Base-by-base conservation (phyloP, 2,329 filamentous ascomycete species). In the Lachnellula willkommii region DNA sequence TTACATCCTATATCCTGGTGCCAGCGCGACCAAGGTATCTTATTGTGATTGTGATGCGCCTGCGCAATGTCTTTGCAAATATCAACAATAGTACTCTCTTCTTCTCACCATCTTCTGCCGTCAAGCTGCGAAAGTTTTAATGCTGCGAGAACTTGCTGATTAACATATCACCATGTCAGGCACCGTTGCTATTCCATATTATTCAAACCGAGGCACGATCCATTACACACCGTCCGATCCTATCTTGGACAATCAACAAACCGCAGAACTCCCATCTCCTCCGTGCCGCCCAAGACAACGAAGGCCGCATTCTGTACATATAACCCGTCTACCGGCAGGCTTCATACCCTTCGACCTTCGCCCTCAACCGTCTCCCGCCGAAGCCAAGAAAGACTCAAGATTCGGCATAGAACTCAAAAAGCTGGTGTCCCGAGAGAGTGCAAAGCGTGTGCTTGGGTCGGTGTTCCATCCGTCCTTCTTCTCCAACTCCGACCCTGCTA, bases 231-330 rank as follows among this genome's bases (percentile, higher is more conserved):
- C 66, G 22, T 37, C 55, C 22, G 56, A 56, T 47, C 50, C 53
- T 22, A 47, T 48, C 32, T 48, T 57, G 20, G 57, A 60, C 20
- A 55, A 60, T 11, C 35, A 54, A 37, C 58, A 60, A 36, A 45
- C 55, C 28, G 42, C 57, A 26, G 57, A 57, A n/a, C 62, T 72
- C 61, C 74, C 68, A 56, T 69, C 62, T 48, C 73, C 70, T 54
- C 71, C 75, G 61, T 81, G 79, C 66, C 75, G 76, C 64, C 74
- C 74, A 55, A 76, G 79, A 62, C 75, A 70, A 56, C 75, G 78
- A 61, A 73, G 79, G 65, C 79, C 78, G 45, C 79, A 81, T 63
- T 79, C 78, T 43, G 82, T 83, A 58, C 77, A 79, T 66, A 81
- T 82, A 57, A 73, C 66, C 73, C 56, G 76, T 74, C 55, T 79